Base-by-base conservation (phyloP, 2,329 filamentous ascomycete species). In the Trichoderma sp. region DNA sequence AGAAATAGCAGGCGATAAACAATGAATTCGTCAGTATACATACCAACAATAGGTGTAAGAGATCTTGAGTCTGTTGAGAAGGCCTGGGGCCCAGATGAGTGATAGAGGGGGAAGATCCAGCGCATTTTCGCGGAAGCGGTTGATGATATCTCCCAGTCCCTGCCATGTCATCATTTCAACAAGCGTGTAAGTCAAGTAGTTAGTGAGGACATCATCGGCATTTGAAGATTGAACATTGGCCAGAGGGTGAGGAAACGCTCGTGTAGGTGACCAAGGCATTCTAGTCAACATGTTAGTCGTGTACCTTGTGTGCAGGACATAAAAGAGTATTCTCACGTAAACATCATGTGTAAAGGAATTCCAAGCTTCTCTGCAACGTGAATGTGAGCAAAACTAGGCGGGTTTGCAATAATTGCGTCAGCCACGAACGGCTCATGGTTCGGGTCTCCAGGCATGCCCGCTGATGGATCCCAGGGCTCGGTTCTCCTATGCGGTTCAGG, bases 141-240 rank as follows among this genome's bases (percentile, higher is more conserved):
- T 98, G 81, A 98, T 96, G 6, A 98, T 87, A 83, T 98, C 95
- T 50, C 95, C 95, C 4, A 98, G 85, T 0, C 95, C 95, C 84
- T 98, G 95, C 95, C 95, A 97, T 12, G 95, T 95, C 88, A 98
- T 91, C 90, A 97, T 94, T 79, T 98, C 95, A 2, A 97, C 93
- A 24, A 97, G 86, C 0, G 93, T 91, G 80, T 97, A 98, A 0
- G 93, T 94, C 75, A 97, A 88, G 80, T 94, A 96, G 79, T 97
- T 97, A 1, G 94, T 93, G 75, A 94, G 88, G n/a, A 90, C 90
- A 6, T 91, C 88, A 79, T 97, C 94, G 1, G 93, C 93, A 79
- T 95, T 94, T 0, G 92, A 91, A 1, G 91, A 91, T 77, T 94
- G 90, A 75, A 97, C 92, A 78, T 97, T 96, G 0, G 95, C 94